phyloP scores from a whole-genome alignment of 192 early-diverging fungal genomes.

The Entomortierella parvispora region DNA sequence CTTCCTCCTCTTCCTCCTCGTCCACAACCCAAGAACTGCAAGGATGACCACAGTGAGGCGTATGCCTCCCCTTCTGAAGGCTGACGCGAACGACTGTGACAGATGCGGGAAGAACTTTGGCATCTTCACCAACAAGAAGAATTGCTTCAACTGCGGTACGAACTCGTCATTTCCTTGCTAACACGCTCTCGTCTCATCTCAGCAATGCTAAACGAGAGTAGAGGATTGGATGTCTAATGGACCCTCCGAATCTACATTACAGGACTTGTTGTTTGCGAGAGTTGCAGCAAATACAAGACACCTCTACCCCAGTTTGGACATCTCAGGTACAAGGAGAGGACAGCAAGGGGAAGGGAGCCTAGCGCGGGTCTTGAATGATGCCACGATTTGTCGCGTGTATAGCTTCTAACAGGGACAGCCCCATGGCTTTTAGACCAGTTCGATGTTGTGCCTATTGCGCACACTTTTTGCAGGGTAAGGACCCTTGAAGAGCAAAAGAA shows the following conservation, averaged over 20 bases:
- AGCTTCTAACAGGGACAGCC: too few species aligned
- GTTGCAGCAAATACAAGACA: conserved; percentile 28
- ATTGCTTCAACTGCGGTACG: conserved; percentile 36
- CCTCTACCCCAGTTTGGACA: conserved; percentile 28
- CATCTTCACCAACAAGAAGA: neutral
- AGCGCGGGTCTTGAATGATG: too few species aligned
- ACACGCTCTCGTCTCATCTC: neutral
- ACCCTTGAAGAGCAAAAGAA: neutral
- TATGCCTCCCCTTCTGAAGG: neutral
- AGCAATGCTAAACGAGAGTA: neutral
- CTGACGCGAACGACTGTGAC: conserved; percentile 8
- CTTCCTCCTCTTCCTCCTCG: neutral
- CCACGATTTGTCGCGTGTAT: too few species aligned
- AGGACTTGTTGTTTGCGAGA: conserved; percentile 19
- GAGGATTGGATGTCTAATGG: neutral
- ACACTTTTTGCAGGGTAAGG: conserved; percentile 33
- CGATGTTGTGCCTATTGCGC: conserved; percentile 36
- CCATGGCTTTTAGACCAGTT: conserved; percentile 19
- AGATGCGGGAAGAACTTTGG: conserved; percentile 22
- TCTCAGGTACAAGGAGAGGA: conserved; percentile 5
- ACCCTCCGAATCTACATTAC: neutral
- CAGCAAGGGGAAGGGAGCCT: too few species aligned
- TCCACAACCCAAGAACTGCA: neutral
- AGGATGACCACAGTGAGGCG: neutral
- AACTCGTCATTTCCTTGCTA: neutral